A percentile compares a stretch with the other conserved stretches of the same genome.
Conservation (phyloP, 345 rosid species). For the Euphorbia tirucalli region DNA sequence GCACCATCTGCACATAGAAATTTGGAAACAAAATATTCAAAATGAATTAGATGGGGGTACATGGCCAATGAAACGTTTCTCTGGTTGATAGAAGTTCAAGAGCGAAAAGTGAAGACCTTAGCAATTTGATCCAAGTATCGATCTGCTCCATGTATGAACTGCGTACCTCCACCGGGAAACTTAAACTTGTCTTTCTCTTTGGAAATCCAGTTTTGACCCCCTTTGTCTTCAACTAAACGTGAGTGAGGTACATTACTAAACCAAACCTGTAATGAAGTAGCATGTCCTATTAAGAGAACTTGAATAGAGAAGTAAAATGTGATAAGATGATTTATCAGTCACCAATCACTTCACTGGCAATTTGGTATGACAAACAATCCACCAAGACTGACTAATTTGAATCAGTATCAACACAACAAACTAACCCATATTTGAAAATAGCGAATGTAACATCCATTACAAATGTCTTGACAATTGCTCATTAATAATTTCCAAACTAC, state of each 20-base stretch:
- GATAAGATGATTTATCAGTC: not conserved
- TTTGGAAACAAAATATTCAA: slow-evolving; percentile 16
- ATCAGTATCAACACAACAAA: not conserved
- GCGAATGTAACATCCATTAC: not conserved
- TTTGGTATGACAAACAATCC: not conserved
- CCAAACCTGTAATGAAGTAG: slow-evolving; percentile 63
- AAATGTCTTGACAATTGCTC: not conserved
- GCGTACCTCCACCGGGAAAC: slow-evolving; percentile 98
- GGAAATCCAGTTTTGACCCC: slow-evolving; percentile 94
- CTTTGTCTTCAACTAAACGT: slow-evolving; percentile 84
- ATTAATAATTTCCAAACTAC: not conserved
- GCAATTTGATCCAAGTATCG: slow-evolving; percentile 83
- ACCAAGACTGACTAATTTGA: not conserved
- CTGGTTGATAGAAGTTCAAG: not conserved
- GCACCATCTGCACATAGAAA: slow-evolving; percentile 61
- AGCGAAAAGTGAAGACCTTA: slow-evolving; percentile 41
- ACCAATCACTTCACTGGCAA: not conserved
- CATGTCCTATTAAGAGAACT: slow-evolving; percentile 14
- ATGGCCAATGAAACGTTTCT: not conserved
- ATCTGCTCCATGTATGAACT: slow-evolving; percentile 96
- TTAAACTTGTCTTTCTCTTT: slow-evolving; percentile 72
- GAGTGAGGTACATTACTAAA: slow-evolving; percentile 81
- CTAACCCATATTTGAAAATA: too few species aligned
- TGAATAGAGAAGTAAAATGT: not conserved
- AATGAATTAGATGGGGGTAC: slow-evolving; percentile 10